These are phyloP conservation scores for Geotrichum ghanense DNA, from an alignment of 805 yeast species.

Conservation along the genomic window DNA sequence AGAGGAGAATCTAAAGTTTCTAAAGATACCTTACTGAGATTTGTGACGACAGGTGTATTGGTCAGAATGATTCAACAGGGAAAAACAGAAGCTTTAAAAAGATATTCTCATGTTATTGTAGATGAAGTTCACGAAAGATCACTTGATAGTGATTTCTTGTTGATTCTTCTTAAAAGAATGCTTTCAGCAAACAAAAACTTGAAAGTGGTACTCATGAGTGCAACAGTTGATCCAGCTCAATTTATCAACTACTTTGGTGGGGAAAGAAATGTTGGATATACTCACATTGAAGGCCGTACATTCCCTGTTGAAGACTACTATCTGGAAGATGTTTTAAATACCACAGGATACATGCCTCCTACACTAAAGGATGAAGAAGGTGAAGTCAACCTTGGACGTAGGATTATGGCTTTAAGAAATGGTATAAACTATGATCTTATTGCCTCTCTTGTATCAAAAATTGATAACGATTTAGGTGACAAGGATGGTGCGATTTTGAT, in stretches of 20 bases:
- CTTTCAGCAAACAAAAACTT: constrained; percentile 35
- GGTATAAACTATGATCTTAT: constrained; percentile 65
- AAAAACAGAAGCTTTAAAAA: constrained; percentile 23
- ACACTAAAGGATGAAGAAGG: constrained; percentile 14
- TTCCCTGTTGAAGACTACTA: constrained; percentile 77
- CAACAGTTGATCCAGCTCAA: constrained; percentile 67
- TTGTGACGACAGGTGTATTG: constrained; percentile 88
- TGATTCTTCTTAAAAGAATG: constrained; percentile 62
- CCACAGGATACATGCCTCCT: constrained; percentile 37
- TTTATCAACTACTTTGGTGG: constrained; percentile 57
- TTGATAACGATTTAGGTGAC: constrained; percentile 39
- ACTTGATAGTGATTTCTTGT: constrained; percentile 74
- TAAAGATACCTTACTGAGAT: constrained; percentile 57
- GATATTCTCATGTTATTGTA: constrained; percentile 60
- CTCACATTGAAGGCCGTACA: constrained; percentile 87
- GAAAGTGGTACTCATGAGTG: constrained; percentile 80
- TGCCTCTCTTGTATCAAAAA: constrained; percentile 38
- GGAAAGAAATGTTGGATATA: constrained; percentile 35
- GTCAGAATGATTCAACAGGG: constrained; percentile 68
- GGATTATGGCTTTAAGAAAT: constrained; percentile 20
- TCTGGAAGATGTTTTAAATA: constrained; percentile 52
- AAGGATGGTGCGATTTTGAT: constrained; percentile 65
- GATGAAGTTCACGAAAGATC: constrained; percentile 98
- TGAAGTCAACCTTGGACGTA: constrained; percentile 19
- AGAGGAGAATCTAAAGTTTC: constrained; percentile 75